Evolutionary conservation across 2,329 filamentous ascomycete species (phyloP), one percentile per base, ranked within the genome.

Genomic region (Penicillium sp.): DNA sequence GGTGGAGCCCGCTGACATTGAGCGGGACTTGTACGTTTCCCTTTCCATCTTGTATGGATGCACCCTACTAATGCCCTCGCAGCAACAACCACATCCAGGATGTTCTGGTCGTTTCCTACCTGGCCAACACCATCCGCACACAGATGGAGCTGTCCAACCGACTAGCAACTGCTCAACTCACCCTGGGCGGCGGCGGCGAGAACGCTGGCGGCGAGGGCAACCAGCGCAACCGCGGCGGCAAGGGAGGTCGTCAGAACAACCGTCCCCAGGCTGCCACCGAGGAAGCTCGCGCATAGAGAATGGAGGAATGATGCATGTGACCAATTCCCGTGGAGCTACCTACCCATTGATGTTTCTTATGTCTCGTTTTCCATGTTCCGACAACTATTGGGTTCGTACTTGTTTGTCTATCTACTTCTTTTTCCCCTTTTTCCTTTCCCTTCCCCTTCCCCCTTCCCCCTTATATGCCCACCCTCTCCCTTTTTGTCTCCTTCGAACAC

Each of bases 1-100:
- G 80, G 93, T 97, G 51, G 88, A 95, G 63, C 77, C 85, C 29
- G 80, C 83, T 52, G 86, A 94, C 69, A 90, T 98, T 66, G 93
- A 98, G 79, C 81, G 86, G 68, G 90, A 97, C 77, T 98, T 98
- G 79, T 82, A 77, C 41, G 78, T 77, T 56, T 39, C 31, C 10
- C 14, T 23, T 22, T 39, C 29, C 46, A 20, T 35, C 32, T 14
- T 13, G 20, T 27, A 13, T 44, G 26, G 44, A 49, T 3, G n/a
- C 39, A 35, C 28, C n/a, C 46, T 62, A 48, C 66, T 71, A 66
- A 34, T 34, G 69, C 66, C 36, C 40, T 20, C 37, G 31, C 65
- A 82, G 79, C 82, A 98, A 98, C 82, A 95, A 95, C 78, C 93
- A 98, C 76, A 89, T 98, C 72, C 93, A 98, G 77, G 93, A 98